These are phyloP conservation scores for Priceomyces castillae DNA, from an alignment of 805 yeast genomes.

Conservation along the genomic window DNA sequence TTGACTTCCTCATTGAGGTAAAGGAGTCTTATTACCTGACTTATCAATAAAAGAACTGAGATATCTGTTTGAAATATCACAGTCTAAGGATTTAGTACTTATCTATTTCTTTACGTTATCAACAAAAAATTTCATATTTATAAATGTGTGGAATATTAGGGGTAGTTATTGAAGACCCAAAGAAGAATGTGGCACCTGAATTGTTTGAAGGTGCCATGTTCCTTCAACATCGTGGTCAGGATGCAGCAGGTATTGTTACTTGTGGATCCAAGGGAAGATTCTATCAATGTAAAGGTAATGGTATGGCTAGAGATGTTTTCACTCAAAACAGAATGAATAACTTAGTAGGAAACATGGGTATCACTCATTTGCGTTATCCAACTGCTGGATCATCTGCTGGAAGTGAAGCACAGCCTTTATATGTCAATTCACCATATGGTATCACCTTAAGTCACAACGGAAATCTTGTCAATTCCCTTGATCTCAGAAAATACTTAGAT, in stretches of 20 bases:
- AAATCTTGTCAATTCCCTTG: constrained; percentile 83
- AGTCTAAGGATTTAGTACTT: neutral
- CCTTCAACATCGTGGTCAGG: constrained; percentile 97
- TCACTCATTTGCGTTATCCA: constrained; percentile 92
- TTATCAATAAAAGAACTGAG: neutral
- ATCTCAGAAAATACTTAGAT: constrained; percentile 76
- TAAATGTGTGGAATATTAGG: constrained; percentile 95
- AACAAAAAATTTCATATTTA: neutral
- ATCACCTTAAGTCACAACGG: constrained; percentile 91
- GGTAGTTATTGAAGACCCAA: constrained; percentile 73
- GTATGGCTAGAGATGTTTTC: constrained; percentile 98
- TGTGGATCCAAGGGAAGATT: constrained; percentile 92
- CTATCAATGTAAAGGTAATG: constrained; percentile 97
- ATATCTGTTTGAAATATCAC: neutral
- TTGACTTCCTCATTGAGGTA: neutral
- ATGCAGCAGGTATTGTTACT: constrained; percentile 98
- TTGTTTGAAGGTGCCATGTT: constrained; percentile 89
- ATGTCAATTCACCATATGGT: constrained; percentile 96
- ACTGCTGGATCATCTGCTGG: constrained; percentile 96
- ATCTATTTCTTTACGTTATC: neutral
- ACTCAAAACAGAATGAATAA: constrained; percentile 75
- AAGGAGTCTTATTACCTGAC: neutral
- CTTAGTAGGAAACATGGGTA: constrained; percentile 90
- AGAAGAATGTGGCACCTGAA: constrained; percentile 78
- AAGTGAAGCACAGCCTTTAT: constrained; percentile 97